Evolutionary conservation across 2,329 filamentous ascomycete species (phyloP).

Genomic region (Ascomycota sp.): DNA sequence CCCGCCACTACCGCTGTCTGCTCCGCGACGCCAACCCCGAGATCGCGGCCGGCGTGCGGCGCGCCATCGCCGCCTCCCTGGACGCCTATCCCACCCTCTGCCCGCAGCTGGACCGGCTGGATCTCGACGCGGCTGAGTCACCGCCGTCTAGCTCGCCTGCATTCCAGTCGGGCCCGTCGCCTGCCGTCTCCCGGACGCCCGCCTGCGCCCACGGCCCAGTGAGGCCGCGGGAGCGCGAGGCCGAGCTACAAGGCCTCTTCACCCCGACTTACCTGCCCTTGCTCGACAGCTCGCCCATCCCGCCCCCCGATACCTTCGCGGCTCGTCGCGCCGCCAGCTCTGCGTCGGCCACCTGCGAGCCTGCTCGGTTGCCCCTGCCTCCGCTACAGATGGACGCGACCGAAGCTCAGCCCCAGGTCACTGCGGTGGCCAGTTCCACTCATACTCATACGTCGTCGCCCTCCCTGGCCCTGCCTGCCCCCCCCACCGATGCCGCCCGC

Average conservation of each 20-base stretch:
- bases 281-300: constrained; percentile 24
- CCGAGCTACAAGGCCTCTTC: constrained; percentile 41
- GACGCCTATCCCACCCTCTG: constrained; percentile 24
- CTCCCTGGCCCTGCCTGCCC: constrained; percentile 10
- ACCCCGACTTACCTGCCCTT: constrained; percentile 42
- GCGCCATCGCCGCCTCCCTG: constrained; percentile 23
- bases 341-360: background rate
- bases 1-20: constrained; percentile 28
- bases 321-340: constrained; percentile 1
- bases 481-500: constrained; percentile 10
- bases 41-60: constrained; percentile 24
- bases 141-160: constrained; percentile 10
- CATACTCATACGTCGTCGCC: constrained; percentile 1
- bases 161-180: constrained; percentile 12
- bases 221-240: constrained; percentile 32
- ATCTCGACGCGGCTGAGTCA: constrained; percentile 13
- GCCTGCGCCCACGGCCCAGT: constrained; percentile 9
- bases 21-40: constrained; percentile 25
- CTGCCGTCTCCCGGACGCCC: constrained; percentile 9
- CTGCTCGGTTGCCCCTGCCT: no score
- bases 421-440: no score
- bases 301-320: constrained; percentile 3
- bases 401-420: no score
- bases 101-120: constrained; percentile 9
- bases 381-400: no score